Percentiles rank a stretch among this genome's conserved stretches.
phyloP scores from a whole-genome alignment of 768 basidiomycete species.

The Paxillus involutus region DNA sequence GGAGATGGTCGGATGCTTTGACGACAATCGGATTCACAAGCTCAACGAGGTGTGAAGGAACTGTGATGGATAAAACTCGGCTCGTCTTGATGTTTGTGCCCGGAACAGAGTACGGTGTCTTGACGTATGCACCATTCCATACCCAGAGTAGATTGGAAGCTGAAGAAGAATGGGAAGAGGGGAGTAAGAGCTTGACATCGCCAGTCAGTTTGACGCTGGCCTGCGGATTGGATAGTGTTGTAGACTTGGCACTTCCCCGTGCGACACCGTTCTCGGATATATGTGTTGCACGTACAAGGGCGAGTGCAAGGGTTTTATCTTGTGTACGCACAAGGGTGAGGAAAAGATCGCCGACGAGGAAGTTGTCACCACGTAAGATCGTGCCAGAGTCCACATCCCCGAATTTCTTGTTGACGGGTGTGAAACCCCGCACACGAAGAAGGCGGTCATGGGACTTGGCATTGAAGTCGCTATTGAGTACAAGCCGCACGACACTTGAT shows the following conservation, averaged over 20 bases:
- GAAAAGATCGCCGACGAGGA: not conserved
- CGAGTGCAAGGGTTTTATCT: not conserved
- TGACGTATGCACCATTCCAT: not conserved
- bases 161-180: not conserved
- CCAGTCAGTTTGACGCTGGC: not conserved
- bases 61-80: not conserved
- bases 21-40: not conserved
- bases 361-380: too few species aligned
- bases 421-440: too few species aligned
- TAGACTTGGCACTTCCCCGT: not conserved
- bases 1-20: not conserved
- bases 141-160: not conserved
- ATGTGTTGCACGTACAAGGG: not conserved
- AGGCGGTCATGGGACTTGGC: too few species aligned
- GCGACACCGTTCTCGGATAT: not conserved
- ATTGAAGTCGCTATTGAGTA: too few species aligned
- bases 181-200: not conserved
- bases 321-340: not conserved
- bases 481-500: too few species aligned
- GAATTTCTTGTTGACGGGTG: too few species aligned
- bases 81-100: not conserved
- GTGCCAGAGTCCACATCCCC: too few species aligned
- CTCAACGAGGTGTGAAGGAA: not conserved
- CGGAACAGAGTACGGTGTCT: not conserved
- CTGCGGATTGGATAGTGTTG: not conserved